These are phyloP conservation scores for Aspergillus phoenicis DNA, from an alignment of 2,329 filamentous ascomycete species.

Conservation along the genomic window DNA sequence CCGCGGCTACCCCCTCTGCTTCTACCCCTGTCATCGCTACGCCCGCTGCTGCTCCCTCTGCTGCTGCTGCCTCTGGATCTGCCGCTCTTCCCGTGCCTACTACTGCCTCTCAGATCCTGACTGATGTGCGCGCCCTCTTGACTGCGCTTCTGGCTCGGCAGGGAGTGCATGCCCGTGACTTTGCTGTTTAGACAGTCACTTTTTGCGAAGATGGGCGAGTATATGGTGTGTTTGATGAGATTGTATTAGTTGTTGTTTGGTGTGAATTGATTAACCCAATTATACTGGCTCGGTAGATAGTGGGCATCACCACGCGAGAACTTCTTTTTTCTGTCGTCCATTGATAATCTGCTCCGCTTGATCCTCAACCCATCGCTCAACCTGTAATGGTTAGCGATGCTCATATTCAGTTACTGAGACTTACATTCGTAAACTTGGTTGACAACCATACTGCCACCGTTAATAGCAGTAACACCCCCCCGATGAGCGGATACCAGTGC, in stretches of 20 bases:
- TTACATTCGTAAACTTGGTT: slow-evolving; percentile 18
- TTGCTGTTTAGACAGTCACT: not conserved
- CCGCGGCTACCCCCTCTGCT: not conserved
- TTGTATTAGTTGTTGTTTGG: no score
- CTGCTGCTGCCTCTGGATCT: not conserved
- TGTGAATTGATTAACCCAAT: no score
- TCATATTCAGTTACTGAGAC: not conserved
- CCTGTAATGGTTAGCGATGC: not conserved
- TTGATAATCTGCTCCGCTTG: not conserved
- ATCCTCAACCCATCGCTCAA: slow-evolving; percentile 3
- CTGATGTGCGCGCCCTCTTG: not conserved
- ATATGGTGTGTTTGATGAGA: no score
- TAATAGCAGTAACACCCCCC: slow-evolving; percentile 11
- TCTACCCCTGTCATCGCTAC: not conserved
- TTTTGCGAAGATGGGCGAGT: no score
- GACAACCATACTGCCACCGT: slow-evolving; percentile 13
- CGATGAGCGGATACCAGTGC: slow-evolving; percentile 18
- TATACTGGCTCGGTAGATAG: no score
- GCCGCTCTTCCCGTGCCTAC: not conserved
- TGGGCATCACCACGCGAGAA: not conserved
- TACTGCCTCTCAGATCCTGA: not conserved
- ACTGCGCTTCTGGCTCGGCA: not conserved
- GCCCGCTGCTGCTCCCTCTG: not conserved
- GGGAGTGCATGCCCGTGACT: not conserved
- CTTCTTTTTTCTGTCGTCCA: not conserved